Percentiles rank a stretch among this genome's conserved stretches.
These are phyloP conservation scores for Tephrocybe sp. DNA, from an alignment of 768 basidiomycete genomes.

Conservation along the genomic window DNA sequence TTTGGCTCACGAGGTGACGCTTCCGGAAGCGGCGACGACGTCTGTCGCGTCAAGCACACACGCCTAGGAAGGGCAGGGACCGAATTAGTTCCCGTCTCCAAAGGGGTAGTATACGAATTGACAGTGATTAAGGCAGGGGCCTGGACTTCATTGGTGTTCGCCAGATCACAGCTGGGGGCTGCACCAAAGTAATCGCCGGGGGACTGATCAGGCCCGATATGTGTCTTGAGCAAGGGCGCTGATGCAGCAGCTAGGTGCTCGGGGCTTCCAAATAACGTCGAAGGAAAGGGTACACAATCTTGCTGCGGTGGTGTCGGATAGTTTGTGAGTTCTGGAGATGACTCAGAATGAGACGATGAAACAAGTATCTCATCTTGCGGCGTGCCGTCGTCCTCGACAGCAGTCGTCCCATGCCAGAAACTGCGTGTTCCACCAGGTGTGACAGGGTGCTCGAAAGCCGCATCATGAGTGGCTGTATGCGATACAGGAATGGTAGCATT, in stretches of 20 bases:
- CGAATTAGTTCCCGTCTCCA: conserved; percentile 26
- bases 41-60: conserved; percentile 58
- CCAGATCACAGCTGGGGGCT: neutral
- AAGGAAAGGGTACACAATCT: neutral
- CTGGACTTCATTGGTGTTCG: neutral
- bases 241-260: conserved; percentile 8
- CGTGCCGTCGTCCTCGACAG: conserved; percentile 43
- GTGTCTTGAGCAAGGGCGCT: neutral
- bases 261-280: neutral
- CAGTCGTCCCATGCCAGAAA: conserved; percentile 79
- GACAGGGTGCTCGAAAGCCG: conserved; percentile 28
- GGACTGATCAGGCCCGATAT: neutral
- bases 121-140: neutral
- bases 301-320: conserved; percentile 3
- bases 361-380: conserved; percentile 11
- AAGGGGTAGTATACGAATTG: conserved; percentile 1
- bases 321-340: neutral
- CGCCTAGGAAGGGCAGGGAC: conserved; percentile 53
- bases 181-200: conserved; percentile 18
- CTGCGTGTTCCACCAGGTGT: conserved; percentile 55
- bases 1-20: conserved; percentile 32
- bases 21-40: conserved; percentile 62
- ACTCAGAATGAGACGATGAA: conserved; percentile 1
- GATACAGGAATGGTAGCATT: conserved; percentile 66
- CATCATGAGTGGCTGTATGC: conserved; percentile 36